Evolutionary conservation across 805 yeast species (phyloP).

Genomic region (Starmerella ratchasimensis): DNA sequence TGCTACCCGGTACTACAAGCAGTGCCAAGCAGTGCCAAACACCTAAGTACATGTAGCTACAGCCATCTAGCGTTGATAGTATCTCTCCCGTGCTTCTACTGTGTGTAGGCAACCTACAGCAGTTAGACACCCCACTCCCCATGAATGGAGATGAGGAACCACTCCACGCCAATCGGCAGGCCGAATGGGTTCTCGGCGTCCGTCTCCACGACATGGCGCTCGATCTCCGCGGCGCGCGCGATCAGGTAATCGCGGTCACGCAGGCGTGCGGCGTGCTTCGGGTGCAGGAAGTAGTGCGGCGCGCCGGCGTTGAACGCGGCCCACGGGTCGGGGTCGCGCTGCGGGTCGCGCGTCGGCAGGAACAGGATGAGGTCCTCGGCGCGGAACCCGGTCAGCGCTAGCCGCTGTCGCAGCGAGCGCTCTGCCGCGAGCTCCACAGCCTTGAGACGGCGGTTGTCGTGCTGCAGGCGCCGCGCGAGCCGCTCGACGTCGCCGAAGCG

Average conservation of each 20-base stretch:
- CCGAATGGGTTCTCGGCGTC: conserved; percentile 47
- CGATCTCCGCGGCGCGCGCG: conserved; percentile 49
- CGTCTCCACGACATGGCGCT: conserved; percentile 28
- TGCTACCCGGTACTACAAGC: too few relatives aligned
- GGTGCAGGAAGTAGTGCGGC: conserved; percentile 64
- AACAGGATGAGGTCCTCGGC: conserved; percentile 70
- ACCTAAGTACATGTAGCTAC: background rate
- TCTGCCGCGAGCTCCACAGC: conserved; percentile 24
- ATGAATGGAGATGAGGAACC: conserved; percentile 18
- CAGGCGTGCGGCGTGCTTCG: conserved; percentile 28
- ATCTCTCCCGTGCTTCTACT: background rate
- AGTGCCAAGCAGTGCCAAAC: too few relatives aligned
- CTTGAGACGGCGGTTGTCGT: conserved; percentile 45
- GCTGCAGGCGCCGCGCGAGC: conserved; percentile 70
- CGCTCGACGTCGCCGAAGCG: conserved; percentile 83
- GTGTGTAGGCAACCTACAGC: too few relatives aligned
- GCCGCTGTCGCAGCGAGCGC: conserved; percentile 34
- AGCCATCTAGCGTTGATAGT: background rate
- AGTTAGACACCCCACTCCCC: conserved; percentile 15
- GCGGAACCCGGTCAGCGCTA: conserved; percentile 55
- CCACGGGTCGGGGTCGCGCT: conserved; percentile 47
- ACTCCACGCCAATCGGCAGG: conserved; percentile 40
- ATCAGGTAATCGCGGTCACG: conserved; percentile 66
- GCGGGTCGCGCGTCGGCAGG: conserved; percentile 55
- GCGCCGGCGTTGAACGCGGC: conserved; percentile 87